These are phyloP conservation scores for Lentinula sp. DNA, from an alignment of 768 basidiomycete genomes.

Conservation along the genomic window DNA sequence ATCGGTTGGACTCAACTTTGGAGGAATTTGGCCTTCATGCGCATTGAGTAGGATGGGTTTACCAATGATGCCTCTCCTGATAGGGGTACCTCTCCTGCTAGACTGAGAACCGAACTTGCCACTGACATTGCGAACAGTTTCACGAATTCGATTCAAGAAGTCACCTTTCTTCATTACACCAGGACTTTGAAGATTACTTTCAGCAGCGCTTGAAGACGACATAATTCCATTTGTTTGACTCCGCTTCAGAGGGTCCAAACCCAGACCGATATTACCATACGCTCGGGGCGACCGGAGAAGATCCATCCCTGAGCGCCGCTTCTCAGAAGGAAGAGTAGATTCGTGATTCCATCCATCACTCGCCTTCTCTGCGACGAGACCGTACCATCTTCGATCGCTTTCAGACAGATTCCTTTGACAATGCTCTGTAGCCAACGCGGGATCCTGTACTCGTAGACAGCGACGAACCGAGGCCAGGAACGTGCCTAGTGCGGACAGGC, in stretches of 20 bases:
- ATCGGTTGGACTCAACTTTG: conserved; percentile 15
- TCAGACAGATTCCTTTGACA: conserved; percentile 53
- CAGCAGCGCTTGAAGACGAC: background rate
- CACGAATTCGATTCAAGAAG: conserved; percentile 56
- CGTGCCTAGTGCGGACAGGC: conserved; percentile 45
- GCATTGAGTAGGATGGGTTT: conserved; percentile 40
- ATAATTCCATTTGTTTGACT: background rate
- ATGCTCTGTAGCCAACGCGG: conserved; percentile 55
- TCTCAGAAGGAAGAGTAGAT: conserved; percentile 17
- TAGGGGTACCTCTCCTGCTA: conserved; percentile 22
- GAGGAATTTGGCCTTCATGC: background rate
- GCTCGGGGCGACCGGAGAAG: conserved; percentile 2
- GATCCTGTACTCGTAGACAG: conserved; percentile 53
- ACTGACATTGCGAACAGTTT: conserved; percentile 66
- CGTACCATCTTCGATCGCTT: conserved; percentile 67
- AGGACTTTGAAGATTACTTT: conserved; percentile 28
- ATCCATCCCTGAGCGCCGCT: conserved; percentile 12
- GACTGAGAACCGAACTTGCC: conserved; percentile 41
- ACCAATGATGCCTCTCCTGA: conserved; percentile 44
- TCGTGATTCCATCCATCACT: conserved; percentile 25
- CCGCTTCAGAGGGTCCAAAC: background rate
- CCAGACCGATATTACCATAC: conserved; percentile 28
- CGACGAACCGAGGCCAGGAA: conserved; percentile 51
- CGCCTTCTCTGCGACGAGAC: conserved; percentile 30
- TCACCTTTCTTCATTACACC: conserved; percentile 66